Conservation (phyloP, 148 eudicot species). For the Rhododendron vialii region DNA sequence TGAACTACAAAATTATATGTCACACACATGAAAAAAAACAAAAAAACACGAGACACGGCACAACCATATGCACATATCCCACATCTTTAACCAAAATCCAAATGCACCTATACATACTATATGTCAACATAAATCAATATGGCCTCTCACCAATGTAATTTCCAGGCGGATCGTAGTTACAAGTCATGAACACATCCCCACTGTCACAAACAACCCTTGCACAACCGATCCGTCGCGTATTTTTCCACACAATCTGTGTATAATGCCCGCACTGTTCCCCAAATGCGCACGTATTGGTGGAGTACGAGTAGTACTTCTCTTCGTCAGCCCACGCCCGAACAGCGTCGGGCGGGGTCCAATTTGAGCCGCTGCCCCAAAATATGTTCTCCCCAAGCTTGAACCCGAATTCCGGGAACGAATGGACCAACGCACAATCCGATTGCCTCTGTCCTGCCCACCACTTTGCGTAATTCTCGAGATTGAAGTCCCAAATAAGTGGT, state of each 20-base stretch:
- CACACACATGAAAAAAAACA: background rate
- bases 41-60: background rate
- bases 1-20: background rate
- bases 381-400: constrained; percentile 76
- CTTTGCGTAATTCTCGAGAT: constrained; percentile 55
- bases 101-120: background rate
- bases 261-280: constrained; percentile 79
- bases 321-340: constrained; percentile 67
- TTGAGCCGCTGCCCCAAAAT: constrained; percentile 64
- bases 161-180: constrained; percentile 77
- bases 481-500: constrained; percentile 54
- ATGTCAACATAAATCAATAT: constrained; percentile 28
- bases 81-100: background rate
- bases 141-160: constrained; percentile 69
- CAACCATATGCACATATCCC: background rate
- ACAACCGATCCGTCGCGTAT: constrained; percentile 60
- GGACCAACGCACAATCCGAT: constrained; percentile 45
- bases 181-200: constrained; percentile 84
- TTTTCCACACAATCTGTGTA: constrained; percentile 80
- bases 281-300: constrained; percentile 40
- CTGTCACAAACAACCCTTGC: constrained; percentile 68
- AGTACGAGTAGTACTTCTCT: constrained; percentile 63
- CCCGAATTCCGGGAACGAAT: constrained; percentile 65
- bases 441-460: constrained; percentile 73
- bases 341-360: constrained; percentile 58